Evolutionary conservation across 2,329 filamentous ascomycete genomes (phyloP).

Genomic region (Clarireedia sp.): DNA sequence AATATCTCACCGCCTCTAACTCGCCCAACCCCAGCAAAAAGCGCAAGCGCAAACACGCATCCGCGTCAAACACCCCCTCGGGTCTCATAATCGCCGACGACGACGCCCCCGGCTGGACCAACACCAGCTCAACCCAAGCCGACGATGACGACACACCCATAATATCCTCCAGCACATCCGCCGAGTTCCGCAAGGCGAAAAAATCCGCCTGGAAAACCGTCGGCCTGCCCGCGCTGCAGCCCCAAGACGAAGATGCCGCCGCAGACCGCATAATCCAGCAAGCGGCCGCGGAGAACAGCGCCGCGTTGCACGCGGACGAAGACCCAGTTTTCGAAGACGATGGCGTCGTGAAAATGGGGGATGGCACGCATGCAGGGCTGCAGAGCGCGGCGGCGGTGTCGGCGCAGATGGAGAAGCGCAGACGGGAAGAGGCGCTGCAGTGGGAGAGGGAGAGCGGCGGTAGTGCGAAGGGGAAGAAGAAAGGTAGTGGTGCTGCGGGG

Average conservation of each 20-base stretch:
- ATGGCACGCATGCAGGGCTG: conserved; percentile 78
- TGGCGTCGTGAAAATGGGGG: conserved; percentile 67
- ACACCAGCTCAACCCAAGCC: conserved; percentile 36
- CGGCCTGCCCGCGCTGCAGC: conserved; percentile 34
- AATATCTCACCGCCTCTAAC: conserved; percentile 71
- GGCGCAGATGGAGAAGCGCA: conserved; percentile 57
- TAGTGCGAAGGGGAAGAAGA: conserved; percentile 35
- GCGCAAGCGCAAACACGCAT: conserved; percentile 47
- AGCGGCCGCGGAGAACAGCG: conserved; percentile 58
- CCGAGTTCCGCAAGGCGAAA: conserved; percentile 66
- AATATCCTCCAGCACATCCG: conserved; percentile 37
- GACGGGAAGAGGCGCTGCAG: conserved; percentile 52
- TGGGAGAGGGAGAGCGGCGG: conserved; percentile 35
- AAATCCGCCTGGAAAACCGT: conserved; percentile 76
- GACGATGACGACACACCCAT: conserved; percentile 46
- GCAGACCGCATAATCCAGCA: conserved; percentile 73
- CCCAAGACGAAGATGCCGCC: conserved; percentile 44
- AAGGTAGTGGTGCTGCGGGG: conserved; percentile 45
- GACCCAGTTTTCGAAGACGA: conserved; percentile 40
- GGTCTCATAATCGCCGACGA: conserved; percentile 60
- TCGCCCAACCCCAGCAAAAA: conserved; percentile 52
- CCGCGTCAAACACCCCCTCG: conserved; percentile 30
- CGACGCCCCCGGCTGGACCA: conserved; percentile 37
- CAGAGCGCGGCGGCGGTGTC: conserved; percentile 77
- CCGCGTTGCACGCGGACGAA: conserved; percentile 42